Evolutionary conservation across 1,284 basidiomycete species (phyloP).

Genomic region (Thecaphora thlaspeos): DNA sequence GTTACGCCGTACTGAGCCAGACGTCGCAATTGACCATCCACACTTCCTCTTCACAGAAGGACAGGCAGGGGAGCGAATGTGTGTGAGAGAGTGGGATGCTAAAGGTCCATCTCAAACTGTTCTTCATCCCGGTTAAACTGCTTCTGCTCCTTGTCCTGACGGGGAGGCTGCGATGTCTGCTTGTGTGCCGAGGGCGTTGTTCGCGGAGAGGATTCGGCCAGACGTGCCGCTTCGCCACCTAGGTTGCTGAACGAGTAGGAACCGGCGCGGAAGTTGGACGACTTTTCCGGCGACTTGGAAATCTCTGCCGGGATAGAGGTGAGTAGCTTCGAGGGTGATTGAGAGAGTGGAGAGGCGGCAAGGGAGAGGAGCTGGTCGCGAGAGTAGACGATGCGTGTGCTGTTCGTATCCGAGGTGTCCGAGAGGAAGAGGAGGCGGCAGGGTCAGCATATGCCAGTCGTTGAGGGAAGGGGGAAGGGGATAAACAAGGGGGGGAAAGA

Average conservation of each 20-base stretch:
- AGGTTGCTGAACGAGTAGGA: background rate
- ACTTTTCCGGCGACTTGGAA: slow-evolving; percentile 11
- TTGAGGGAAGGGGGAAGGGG: background rate
- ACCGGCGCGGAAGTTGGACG: background rate
- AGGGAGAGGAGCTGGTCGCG: slow-evolving; percentile 40
- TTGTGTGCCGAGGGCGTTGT: background rate
- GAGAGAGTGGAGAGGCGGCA: slow-evolving; percentile 31
- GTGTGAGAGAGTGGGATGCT: background rate
- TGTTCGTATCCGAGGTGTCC: background rate
- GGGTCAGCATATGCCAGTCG: background rate
- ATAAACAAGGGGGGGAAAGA: background rate
- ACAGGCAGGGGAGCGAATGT: background rate
- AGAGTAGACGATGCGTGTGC: slow-evolving; percentile 39
- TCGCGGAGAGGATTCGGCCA: background rate
- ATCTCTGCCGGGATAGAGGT: slow-evolving; percentile 12
- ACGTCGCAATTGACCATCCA: too few species aligned
- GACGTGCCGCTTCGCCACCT: background rate
- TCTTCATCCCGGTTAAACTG: slow-evolving; percentile 4
- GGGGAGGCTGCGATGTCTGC: background rate
- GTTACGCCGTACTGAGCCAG: too few species aligned
- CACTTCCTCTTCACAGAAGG: too few species aligned
- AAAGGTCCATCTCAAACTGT: slow-evolving; percentile 17
- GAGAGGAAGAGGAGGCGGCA: background rate
- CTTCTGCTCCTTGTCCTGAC: background rate
- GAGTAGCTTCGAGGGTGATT: slow-evolving; percentile 10